These are phyloP conservation scores for Xylariaceae sp. DNA, from an alignment of 2,329 filamentous ascomycete species.

Conservation along the genomic window DNA sequence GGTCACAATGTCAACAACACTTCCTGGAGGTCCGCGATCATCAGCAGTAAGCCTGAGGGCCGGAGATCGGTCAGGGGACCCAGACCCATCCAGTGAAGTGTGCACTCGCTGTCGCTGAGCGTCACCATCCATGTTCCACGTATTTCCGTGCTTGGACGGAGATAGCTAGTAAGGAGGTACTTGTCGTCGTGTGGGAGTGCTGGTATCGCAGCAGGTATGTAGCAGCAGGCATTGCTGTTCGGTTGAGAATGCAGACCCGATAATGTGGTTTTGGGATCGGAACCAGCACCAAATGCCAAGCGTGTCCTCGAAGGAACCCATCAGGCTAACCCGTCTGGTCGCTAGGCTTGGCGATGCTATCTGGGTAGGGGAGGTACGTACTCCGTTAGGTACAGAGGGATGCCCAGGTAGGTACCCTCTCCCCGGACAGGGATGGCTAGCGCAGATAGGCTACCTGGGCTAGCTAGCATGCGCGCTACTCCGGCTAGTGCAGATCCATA, in stretches of 20 bases:
- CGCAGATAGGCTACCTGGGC: background rate
- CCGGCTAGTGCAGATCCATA: background rate
- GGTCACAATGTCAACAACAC: too few species aligned
- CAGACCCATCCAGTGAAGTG: background rate
- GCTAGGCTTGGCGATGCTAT: background rate
- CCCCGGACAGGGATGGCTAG: background rate
- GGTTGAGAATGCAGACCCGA: constrained; percentile 13
- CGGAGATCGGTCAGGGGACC: background rate
- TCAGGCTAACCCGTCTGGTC: background rate
- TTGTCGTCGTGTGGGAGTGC: background rate
- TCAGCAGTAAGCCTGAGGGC: too few species aligned
- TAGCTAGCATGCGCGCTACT: background rate
- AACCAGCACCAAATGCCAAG: constrained; percentile 6
- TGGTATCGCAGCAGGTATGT: too few species aligned
- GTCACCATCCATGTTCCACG: background rate
- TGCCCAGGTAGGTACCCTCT: too few species aligned
- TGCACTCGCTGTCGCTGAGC: background rate
- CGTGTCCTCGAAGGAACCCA: background rate
- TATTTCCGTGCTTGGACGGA: background rate
- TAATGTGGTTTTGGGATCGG: constrained; percentile 19
- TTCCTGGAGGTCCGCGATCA: too few species aligned
- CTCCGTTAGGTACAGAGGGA: too few species aligned
- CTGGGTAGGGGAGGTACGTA: background rate
- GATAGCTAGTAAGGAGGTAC: background rate
- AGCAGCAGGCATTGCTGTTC: background rate